Base-by-base conservation (phyloP, 106 monocot species). In the Amphibolis antarctica region DNA sequence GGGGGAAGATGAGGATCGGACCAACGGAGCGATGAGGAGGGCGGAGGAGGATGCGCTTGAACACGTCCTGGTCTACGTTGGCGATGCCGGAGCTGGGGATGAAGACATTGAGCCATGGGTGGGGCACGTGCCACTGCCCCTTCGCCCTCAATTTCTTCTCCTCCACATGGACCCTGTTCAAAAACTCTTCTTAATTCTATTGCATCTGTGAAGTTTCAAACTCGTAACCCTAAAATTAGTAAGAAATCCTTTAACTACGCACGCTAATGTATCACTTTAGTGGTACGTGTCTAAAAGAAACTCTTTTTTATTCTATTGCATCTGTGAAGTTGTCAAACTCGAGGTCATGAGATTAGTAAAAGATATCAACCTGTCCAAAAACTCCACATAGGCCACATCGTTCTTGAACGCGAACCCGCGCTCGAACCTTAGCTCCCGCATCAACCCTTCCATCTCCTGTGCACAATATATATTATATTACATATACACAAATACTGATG, bases 81-180 rank as follows among this genome's bases (percentile, higher is more conserved):
- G 43, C 49, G n/a, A 85, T 75, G 28, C 78, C 55, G 13, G 85
- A 85, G 48, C 51, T 75, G 3, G 85, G 81, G 18, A 85, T 66
- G 25, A 85, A 78, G 13, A 85, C 24, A 55, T 78, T 81, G 11
- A 85, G 75, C 85, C 85, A 85, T 25, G 84, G 84, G 43, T 85
- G 80, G 18, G 84, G 84, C 26, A 81, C 84, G 24, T 85, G 75
- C 84, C 85, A 85, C 2, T 72, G 74, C 0, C 81, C 81, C 21
- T 43, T 58, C 5, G 67, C 30, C 5, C 43, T 78, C 42, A 81
- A 75, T 20, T 71, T 58, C 42, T 66, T 61, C 69, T 81, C 81
- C 9, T 78, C 85, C 12, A 61, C 75, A 25, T 62, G 75, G 0
- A 85, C 81, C 22, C 85, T 67, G 15, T 85, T 60, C 4, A 85